Evolutionary conservation across 2,329 filamentous ascomycete genomes (phyloP).

Genomic region (Aspergillus sp.): DNA sequence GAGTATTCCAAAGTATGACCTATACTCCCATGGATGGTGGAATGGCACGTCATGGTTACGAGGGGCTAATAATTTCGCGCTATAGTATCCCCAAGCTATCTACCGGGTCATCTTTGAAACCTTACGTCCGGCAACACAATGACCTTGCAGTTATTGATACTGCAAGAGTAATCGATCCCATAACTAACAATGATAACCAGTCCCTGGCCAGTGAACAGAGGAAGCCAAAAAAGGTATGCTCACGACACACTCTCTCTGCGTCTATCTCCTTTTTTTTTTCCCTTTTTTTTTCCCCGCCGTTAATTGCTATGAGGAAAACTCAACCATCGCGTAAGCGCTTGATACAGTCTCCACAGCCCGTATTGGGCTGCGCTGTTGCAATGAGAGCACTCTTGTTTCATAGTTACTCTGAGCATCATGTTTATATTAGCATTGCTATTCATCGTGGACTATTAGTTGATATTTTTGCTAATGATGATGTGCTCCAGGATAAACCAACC

Average conservation of each 20-base stretch:
- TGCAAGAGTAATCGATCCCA: constrained; percentile 49
- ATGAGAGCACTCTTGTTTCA: constrained; percentile 66
- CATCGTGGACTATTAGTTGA: background rate
- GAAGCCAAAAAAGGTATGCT: constrained; percentile 48
- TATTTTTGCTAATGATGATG: constrained; percentile 11
- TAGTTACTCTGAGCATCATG: constrained; percentile 67
- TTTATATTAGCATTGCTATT: constrained; percentile 2
- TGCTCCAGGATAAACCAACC: constrained; percentile 56
- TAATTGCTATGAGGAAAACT: constrained; percentile 69
- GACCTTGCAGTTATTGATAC: constrained; percentile 56
- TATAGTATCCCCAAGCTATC: constrained; percentile 53
- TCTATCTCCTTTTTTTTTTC: constrained; percentile 2
- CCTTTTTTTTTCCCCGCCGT: constrained; percentile 13
- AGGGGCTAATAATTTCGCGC: constrained; percentile 1
- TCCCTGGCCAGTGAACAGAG: constrained; percentile 3
- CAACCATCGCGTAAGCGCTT: constrained; percentile 63
- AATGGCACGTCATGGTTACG: background rate
- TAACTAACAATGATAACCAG: constrained; percentile 38
- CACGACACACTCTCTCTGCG: background rate
- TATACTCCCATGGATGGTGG: background rate
- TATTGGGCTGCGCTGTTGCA: constrained; percentile 76
- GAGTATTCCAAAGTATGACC: constrained; percentile 4
- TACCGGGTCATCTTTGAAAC: constrained; percentile 48
- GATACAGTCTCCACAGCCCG: constrained; percentile 72
- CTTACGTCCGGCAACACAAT: constrained; percentile 55